A percentile compares a stretch with the other conserved stretches of the same genome.
Evolutionary conservation across 2,329 filamentous ascomycete genomes (phyloP).

Genomic region (Plectosphaerella plurivora): DNA sequence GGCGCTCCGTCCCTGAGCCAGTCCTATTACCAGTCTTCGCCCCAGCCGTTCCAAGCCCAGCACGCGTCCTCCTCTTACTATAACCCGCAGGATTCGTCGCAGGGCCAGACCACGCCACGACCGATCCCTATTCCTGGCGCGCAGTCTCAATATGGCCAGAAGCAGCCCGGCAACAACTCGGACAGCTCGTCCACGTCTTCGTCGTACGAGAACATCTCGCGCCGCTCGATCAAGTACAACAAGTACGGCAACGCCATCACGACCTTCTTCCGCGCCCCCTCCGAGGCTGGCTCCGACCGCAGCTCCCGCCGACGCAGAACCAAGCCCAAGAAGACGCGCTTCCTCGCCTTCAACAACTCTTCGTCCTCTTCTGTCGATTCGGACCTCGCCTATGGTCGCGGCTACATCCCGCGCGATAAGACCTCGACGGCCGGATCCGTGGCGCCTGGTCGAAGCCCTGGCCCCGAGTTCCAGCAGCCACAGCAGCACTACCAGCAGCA

Average conservation of each 20-base stretch:
- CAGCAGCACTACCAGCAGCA: not conserved
- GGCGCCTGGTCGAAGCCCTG: not conserved
- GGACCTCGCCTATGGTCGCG: slow-evolving; percentile 64
- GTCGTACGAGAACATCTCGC: slow-evolving; percentile 64
- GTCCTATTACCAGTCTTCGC: not conserved
- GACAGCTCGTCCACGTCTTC: slow-evolving; percentile 47
- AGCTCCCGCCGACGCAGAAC: slow-evolving; percentile 30
- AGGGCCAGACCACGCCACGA: slow-evolving; percentile 11
- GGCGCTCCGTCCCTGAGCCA: not conserved
- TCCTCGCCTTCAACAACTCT: slow-evolving; percentile 57
- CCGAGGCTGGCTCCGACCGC: slow-evolving; percentile 29
- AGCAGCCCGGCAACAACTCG: slow-evolving; percentile 10
- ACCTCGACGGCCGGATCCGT: slow-evolving; percentile 5
- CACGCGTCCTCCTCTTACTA: not conserved
- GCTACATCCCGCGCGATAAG: slow-evolving; percentile 43
- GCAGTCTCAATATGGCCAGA: not conserved
- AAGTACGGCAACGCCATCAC: slow-evolving; percentile 50
- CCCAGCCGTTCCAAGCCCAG: slow-evolving; percentile 5
- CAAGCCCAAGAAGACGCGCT: slow-evolving; percentile 44
- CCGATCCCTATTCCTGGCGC: slow-evolving; percentile 7
- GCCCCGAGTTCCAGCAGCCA: not conserved
- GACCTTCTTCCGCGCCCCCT: slow-evolving; percentile 60
- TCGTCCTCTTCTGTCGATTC: slow-evolving; percentile 65
- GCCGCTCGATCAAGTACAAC: slow-evolving; percentile 40
- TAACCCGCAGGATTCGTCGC: slow-evolving; percentile 10